A percentile compares a stretch with the other conserved stretches of the same genome.
Evolutionary conservation across 1,139 yeast species (phyloP).

Genomic region (Wickerhamomyces sp.): DNA sequence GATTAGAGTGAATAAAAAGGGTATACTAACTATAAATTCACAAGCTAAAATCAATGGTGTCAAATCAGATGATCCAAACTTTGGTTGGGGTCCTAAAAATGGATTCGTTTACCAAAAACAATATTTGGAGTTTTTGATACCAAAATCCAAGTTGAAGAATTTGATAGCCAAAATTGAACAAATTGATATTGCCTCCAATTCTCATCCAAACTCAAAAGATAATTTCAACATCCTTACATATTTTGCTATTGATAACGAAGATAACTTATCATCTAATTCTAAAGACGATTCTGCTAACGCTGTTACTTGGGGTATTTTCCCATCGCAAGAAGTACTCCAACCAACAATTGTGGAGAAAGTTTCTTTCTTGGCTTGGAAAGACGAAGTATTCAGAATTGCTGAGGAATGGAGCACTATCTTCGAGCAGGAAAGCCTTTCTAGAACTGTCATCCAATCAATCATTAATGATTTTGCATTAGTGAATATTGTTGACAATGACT

Average conservation of each 20-base stretch:
- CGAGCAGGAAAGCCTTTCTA: conserved; percentile 32
- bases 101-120: conserved; percentile 94
- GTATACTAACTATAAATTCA: conserved; percentile 81
- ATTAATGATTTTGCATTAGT: conserved; percentile 67
- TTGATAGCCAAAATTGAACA: conserved; percentile 38
- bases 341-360: conserved; percentile 91
- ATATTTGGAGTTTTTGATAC: conserved; percentile 78
- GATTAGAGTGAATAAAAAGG: conserved; percentile 56
- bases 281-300: conserved; percentile 77
- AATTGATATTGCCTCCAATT: conserved; percentile 24
- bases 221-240: conserved; percentile 57
- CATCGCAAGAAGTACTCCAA: conserved; percentile 85
- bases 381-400: conserved; percentile 83
- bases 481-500: conserved; percentile 90
- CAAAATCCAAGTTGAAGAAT: conserved; percentile 45
- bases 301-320: conserved; percentile 97
- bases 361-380: conserved; percentile 94
- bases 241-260: conserved; percentile 68
- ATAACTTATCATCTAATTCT: conserved; percentile 63
- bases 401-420: conserved; percentile 73
- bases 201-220: conserved; percentile 32
- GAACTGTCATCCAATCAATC: conserved; percentile 43
- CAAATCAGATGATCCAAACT: conserved; percentile 61
- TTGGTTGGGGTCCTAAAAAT: conserved; percentile 95
- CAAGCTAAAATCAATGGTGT: conserved; percentile 92